Percentiles rank a stretch among this genome's conserved stretches.
Conservation (phyloP, 768 basidiomycete species). For the Suillus sp. region DNA sequence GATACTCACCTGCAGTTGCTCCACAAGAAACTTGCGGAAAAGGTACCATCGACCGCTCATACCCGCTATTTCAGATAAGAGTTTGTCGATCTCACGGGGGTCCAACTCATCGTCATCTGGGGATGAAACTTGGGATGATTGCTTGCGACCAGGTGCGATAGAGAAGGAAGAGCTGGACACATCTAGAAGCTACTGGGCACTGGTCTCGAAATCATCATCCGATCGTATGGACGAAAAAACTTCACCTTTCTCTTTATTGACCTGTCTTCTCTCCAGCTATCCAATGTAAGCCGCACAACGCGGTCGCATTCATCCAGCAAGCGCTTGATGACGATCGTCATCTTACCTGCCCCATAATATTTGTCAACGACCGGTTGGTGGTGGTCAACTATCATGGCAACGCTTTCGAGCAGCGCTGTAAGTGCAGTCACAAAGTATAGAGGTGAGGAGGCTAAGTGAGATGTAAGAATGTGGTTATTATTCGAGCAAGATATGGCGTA, state of each 20-base stretch:
- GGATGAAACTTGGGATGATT: conserved; percentile 30
- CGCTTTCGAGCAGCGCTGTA: conserved; percentile 91
- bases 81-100: conserved; percentile 88
- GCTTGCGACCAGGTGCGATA: conserved; percentile 33
- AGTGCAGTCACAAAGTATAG: conserved; percentile 88
- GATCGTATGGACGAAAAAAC: background rate
- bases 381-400: conserved; percentile 95
- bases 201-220: background rate
- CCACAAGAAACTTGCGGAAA: conserved; percentile 84
- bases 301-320: conserved; percentile 87
- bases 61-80: conserved; percentile 83
- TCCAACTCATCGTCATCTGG: conserved; percentile 68
- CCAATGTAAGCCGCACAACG: conserved; percentile 72
- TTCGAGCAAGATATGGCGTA: conserved; percentile 32
- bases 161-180: conserved; percentile 43
- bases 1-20: conserved; percentile 61
- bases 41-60: conserved; percentile 93
- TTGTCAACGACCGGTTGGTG: conserved; percentile 98
- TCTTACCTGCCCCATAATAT: conserved; percentile 91
- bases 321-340: conserved; percentile 74
- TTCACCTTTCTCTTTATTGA: conserved; percentile 76
- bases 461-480: conserved; percentile 8
- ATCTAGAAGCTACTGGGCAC: conserved; percentile 47
- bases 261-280: conserved; percentile 92
- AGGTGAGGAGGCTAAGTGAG: conserved; percentile 77